Evolutionary conservation across 2,329 filamentous ascomycete species (phyloP), one percentile per base, ranked within the genome.

Genomic region (Cladosporium sp.): DNA sequence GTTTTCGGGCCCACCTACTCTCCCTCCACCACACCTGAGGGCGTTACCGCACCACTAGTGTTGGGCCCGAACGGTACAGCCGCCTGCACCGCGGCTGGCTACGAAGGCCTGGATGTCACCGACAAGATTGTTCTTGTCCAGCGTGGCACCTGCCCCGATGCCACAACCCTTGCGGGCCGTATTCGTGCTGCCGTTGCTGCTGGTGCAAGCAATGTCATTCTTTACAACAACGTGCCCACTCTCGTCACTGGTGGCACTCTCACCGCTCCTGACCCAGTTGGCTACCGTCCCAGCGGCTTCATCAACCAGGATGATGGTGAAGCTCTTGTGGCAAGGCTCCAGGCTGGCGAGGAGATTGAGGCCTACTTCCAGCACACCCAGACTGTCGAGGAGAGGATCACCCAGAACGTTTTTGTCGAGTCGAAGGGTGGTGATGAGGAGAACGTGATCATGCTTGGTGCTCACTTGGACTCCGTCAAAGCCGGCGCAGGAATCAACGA

Each of bases 111-210:
- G 1, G 77, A 80, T 1, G 78, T 89, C 8, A 76, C 80, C 15
- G 89, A 87, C 57, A 87, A 86, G 66, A 88, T 94, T 66, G 90
- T 89, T 12, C 82, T 93, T 38, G 84, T 93, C 69, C 81, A 83
- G 38, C 88, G 91, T 61, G 91, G 91, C 60, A 82, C 78, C 2
- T 94, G 91, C 74, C 71, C 87, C 10, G 78, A 83, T 67, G 94
- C 93, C 80, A 89, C 89, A 1, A 83, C 83, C 60, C 80, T 85
- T n/a, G 90, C 91, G 5, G 89, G 88, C 49, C 78, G 83, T 66
- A 95, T 95, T 80, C 89, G 89, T 1, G 84, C 83, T 61, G 91
- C 92, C 4, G 89, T 88, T 47, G 82, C 81, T 59, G 89, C 89
- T 1, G 90, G 90, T 24, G 91, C 91, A 4, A 76, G 86, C 5